Base-by-base conservation (phyloP, 129 eudicot genomes). In the Mikania micrantha region DNA sequence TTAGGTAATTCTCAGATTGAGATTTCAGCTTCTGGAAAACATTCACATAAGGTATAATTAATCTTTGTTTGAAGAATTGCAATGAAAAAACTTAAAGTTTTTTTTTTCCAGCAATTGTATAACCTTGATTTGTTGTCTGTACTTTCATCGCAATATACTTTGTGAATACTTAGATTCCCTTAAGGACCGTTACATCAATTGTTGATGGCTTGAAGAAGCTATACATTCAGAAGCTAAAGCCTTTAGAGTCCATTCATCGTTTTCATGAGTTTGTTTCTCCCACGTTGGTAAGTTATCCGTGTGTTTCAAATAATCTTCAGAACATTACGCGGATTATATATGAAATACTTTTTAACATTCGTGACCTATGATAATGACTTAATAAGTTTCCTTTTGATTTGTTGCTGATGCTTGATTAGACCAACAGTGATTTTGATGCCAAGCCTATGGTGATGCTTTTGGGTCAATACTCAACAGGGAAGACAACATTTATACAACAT, bases 361-460 rank as follows among this genome's bases (percentile, higher is more conserved):
- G n/a, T 44, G 50, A 44, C 20, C 20, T 1, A 5, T 44, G 50
- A 44, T 44, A 32, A 56, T 20, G 16, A 13, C 3, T 41, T n/a
- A 11, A 56, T 20, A 22, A 13, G 5, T 41, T 52, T 57, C 1
- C 22, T 22, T 61, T 10, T 31, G 6, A 31, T 10, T 4, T n/a
- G 38, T 31, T 72, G 35, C 7, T 27, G 29, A 24, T 76, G 81
- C 10, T 52, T 72, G 60, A 45, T 57, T 60, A 93, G 98, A 79
- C 95, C 34, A 93, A 77, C 56, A 88, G 96, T 82, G 98, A 93
- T 73, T 93, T 93, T 84, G 98, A 93, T 57, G 98, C 98, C 2
- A 93, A 93, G 61, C 98, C 98, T 15, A 93, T 93, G 98, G 98
- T 93, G 77, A 93, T 93, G 98, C 95, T 93, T 69, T 70, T 93